Evolutionary conservation across 441 rosid species (phyloP).

Genomic region (Eutrema salsugineum): DNA sequence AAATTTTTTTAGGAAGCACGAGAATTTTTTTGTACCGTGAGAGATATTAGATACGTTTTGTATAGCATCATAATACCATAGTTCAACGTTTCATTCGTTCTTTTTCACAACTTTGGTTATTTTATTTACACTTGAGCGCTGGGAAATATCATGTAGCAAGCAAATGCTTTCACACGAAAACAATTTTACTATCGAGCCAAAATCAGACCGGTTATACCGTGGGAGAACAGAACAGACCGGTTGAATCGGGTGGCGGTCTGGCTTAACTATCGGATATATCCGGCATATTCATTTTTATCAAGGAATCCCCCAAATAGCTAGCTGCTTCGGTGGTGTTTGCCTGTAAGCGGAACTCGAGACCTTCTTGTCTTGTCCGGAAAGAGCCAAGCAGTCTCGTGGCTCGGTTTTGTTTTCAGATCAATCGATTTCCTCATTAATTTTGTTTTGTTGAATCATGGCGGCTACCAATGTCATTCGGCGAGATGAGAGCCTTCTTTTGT

Average conservation of each 20-base stretch:
- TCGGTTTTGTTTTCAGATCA: neutral
- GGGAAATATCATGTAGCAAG: neutral
- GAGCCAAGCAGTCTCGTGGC: neutral
- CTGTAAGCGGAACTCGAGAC: neutral
- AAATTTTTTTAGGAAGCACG: slow-evolving; percentile 5
- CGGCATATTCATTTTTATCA: neutral
- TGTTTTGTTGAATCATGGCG: slow-evolving; percentile 60
- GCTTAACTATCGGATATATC: neutral
- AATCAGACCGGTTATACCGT: neutral
- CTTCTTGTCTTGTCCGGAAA: neutral
- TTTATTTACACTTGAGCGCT: neutral
- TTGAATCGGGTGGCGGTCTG: neutral
- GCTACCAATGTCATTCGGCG: slow-evolving; percentile 53
- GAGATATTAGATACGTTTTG: slow-evolving; percentile 13
- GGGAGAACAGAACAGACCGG: neutral
- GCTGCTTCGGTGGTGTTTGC: neutral
- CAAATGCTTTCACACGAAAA: neutral
- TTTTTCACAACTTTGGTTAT: neutral
- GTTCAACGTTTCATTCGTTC: neutral
- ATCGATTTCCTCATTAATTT: neutral
- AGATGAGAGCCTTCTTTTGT: slow-evolving; percentile 40
- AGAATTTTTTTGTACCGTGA: neutral
- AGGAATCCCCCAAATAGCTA: neutral
- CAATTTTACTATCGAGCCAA: neutral
- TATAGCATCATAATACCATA: neutral